phyloP scores from a whole-genome alignment of 2,329 filamentous ascomycete genomes.

The Xylariaceae sp. region DNA sequence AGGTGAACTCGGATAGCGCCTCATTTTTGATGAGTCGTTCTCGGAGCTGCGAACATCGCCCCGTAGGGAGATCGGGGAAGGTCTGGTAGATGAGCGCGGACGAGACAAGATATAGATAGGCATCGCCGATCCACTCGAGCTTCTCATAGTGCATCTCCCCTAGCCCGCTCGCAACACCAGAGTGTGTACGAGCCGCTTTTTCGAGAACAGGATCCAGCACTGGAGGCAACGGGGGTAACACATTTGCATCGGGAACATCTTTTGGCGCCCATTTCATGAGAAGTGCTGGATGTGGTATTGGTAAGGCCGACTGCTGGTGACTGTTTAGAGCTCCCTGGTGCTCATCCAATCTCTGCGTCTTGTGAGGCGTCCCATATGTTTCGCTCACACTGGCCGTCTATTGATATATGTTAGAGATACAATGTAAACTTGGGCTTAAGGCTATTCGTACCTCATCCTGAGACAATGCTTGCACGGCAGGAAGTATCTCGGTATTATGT shows the following conservation, averaged over 20 bases:
- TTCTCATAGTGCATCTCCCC: conserved; percentile 64
- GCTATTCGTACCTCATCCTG: conserved; percentile 22
- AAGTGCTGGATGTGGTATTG: conserved; percentile 25
- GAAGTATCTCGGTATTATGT: conserved; percentile 27
- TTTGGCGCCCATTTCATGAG: conserved; percentile 49
- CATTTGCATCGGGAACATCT: conserved; percentile 40
- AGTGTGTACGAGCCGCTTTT: conserved; percentile 63
- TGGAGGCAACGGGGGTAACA: conserved; percentile 56
- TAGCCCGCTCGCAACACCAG: conserved; percentile 40
- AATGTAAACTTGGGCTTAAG: background rate
- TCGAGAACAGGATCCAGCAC: conserved; percentile 58
- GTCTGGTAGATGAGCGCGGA: conserved; percentile 70
- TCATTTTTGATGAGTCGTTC: conserved; percentile 78
- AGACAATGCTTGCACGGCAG: conserved; percentile 20
- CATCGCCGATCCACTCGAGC: conserved; percentile 85
- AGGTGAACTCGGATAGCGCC: conserved; percentile 66
- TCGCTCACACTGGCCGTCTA: conserved; percentile 8
- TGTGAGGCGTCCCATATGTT: conserved; percentile 17
- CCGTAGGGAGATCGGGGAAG: conserved; percentile 61
- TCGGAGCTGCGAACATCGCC: conserved; percentile 69
- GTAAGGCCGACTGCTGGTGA: conserved; percentile 8
- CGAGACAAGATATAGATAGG: conserved; percentile 74
- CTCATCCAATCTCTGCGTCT: conserved; percentile 26
- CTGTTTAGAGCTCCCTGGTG: conserved; percentile 1
- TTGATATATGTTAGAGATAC: conserved; percentile 9